Evolutionary conservation across 441 rosid species (phyloP), one percentile per base, ranked within the genome.

Genomic region (Adansonia gregorii): DNA sequence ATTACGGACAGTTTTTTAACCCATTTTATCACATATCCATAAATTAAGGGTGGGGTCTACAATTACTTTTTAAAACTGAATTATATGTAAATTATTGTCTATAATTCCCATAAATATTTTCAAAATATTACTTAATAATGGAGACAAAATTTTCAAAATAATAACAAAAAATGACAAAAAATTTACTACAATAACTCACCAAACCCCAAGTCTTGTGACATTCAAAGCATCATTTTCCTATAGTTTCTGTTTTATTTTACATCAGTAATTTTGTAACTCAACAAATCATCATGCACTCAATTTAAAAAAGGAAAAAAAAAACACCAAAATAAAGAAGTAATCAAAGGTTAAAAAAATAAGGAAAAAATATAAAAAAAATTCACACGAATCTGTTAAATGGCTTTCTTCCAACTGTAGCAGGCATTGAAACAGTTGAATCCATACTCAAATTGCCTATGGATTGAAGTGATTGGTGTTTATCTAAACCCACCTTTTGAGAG

Each of bases 371-470:
- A 75, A 77, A 9, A 75, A 76, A 39, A 86, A 74, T 82, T 95
- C 97, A 95, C 93, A 87, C 98, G 82, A 88, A 95, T 90, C 95
- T 82, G 94, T 93, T 95, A 93, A 95, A 95, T n/a, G 97, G 90
- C 85, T 83, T 91, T 85, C 91, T 88, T 76, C 94, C 97, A 82
- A 89, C 86, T 0, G 90, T 80, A 5, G 91, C 88, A 69, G 97
- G 92, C 92, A 91, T 85, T 0, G 99, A 95, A 43, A 83, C 88
- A 3, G 97, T 85, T 19, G 99, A 92, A 87, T 90, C 93, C 83
- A 92, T 88, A 72, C 98, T 93, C 86, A 84, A 6, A 79, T 91
- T 86, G 74, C 96, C 97, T 74, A 91, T 68, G 55, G 99, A 91
- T 51, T 89, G 91, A 80, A 82, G 78, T 61, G 95, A 80, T 79